A percentile compares a stretch with the other conserved stretches of the same genome.
Evolutionary conservation across 1,139 yeast genomes (phyloP).

Genomic region (Geotrichum aggregatum): DNA sequence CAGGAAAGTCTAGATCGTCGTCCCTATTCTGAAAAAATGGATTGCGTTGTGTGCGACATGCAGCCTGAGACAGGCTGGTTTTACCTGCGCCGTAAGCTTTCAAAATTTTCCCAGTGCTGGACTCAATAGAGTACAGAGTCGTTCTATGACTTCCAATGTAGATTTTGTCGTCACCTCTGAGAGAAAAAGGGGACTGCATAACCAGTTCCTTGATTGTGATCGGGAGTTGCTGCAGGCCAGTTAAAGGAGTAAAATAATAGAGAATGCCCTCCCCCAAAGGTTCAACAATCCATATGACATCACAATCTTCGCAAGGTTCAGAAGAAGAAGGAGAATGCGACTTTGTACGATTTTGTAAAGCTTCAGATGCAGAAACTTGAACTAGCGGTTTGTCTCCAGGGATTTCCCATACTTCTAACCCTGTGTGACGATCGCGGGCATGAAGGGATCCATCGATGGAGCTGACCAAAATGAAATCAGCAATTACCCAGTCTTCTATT

Average conservation of each 20-base stretch:
- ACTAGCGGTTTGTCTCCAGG: conserved; percentile 44
- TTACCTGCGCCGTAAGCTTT: conserved; percentile 57
- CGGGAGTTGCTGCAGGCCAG: conserved; percentile 78
- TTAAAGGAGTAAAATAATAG: conserved; percentile 76
- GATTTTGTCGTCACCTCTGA: conserved; percentile 76
- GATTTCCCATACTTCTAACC: conserved; percentile 74
- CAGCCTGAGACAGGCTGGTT: conserved; percentile 29
- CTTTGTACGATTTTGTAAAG: conserved; percentile 10
- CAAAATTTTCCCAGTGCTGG: conserved; percentile 71
- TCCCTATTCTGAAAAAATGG: conserved; percentile 23
- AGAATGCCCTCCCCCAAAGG: conserved; percentile 83
- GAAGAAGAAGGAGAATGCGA: conserved; percentile 9
- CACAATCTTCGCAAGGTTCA: conserved; percentile 25
- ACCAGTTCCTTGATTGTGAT: conserved; percentile 76
- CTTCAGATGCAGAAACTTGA: conserved; percentile 27
- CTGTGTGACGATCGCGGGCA: conserved; percentile 74
- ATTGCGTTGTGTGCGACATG: conserved; percentile 24
- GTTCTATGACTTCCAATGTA: conserved; percentile 84
- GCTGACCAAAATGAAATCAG: conserved; percentile 63
- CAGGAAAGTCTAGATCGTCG: conserved; percentile 18
- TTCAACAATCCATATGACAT: conserved; percentile 75
- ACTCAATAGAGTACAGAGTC: conserved; percentile 68
- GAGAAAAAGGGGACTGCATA: conserved; percentile 61
- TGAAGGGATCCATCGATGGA: conserved; percentile 88
- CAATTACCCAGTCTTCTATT: conserved; percentile 54